phyloP scores from a whole-genome alignment of 345 rosid species.

The Hibiscus mutabilis region DNA sequence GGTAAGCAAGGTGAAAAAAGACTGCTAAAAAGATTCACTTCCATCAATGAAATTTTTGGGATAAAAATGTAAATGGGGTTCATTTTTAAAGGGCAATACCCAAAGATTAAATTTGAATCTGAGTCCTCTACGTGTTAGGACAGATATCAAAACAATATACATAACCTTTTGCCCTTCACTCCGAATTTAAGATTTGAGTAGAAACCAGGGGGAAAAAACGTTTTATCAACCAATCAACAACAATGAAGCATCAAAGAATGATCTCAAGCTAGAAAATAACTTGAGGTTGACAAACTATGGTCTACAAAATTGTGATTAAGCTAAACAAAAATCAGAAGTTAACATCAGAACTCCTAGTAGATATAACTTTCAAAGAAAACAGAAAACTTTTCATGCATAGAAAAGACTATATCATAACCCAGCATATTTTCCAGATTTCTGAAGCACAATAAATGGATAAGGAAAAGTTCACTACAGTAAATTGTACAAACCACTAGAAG shows the following conservation, averaged over 20 bases:
- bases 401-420: background rate
- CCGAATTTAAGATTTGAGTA: background rate
- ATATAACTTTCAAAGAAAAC: background rate
- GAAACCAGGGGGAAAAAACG: background rate
- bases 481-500: conserved; percentile 59
- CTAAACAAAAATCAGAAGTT: background rate
- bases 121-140: background rate
- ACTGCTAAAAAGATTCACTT: background rate
- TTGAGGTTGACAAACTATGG: background rate
- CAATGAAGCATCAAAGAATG: background rate
- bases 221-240: background rate
- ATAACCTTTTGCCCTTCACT: background rate
- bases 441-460: background rate
- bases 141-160: background rate
- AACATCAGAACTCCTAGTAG: background rate
- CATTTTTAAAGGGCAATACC: background rate
- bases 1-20: background rate
- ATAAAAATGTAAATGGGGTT: background rate
- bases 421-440: background rate
- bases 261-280: background rate
- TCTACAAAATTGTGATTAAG: background rate
- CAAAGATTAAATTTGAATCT: background rate
- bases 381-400: background rate
- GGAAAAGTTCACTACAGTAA: conserved; percentile 23
- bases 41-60: background rate